Evolutionary conservation across 495 filamentous ascomycete species (phyloP), one percentile per base, ranked within the genome.

Genomic region (Cercophora samala): DNA sequence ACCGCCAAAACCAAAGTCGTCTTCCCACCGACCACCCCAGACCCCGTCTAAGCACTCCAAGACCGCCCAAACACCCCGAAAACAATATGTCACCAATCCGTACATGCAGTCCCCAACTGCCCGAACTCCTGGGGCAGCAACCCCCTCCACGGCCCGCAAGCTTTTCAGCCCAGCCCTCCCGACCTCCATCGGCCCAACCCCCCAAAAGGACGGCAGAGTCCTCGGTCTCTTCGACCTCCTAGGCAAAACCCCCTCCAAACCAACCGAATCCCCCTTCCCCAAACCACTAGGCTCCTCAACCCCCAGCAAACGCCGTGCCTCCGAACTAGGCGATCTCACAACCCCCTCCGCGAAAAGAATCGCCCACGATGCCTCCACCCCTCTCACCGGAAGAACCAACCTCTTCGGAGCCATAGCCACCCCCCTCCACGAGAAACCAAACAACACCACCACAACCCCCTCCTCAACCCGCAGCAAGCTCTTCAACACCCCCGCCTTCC

Each of bases 161-260:
- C 79, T 89, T 22, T 88, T 88, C 77, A 89, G 87, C 66, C 89
- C 88, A 1, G 65, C 79, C 69, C 58, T 86, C 72, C 76, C 82
- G 26, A 78, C 81, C 63, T 80, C 76, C 51, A 79, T 97, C 68
- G 93, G 93, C 6, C 93, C 93, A 1, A 98, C 95, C 1, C 95
- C 95, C 1, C 93, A 97, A 70, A 90, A 90, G 66, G 91, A 97
- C 76, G 95, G 95, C 15, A 87, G 86, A 52, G 86, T 95, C 1
- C 81, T 99, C 0, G 94, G 95, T 4, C 77, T 99, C n/a, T 99
- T 98, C 72, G 95, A 99, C 74, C 82, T 93, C 26, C 82, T 97
- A 5, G 85, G 86, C 23, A 85, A 86, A 52, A 85, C 88, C 1
- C 74, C 74, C 1, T 73, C 74, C 32, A 62, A 63, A 17, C 55